Evolutionary conservation across 2,329 filamentous ascomycete genomes (phyloP), one percentile per base, ranked within the genome.

Genomic region (Fusarium vanettenii): DNA sequence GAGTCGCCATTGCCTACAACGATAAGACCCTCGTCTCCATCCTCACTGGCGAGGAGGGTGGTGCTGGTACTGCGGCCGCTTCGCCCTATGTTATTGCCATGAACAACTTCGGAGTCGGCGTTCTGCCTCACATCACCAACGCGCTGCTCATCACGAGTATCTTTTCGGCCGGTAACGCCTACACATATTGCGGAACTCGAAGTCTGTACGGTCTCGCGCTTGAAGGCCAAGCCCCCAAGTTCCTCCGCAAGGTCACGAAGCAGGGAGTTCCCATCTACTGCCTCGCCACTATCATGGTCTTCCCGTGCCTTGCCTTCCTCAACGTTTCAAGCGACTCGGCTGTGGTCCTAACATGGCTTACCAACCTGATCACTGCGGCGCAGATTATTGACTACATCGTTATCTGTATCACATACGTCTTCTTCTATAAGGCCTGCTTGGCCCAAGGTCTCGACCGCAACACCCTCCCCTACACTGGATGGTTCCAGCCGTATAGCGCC

Each of bases 1-100:
- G 91, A 27, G 91, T 93, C 56, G 81, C 92, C 52, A 86, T 94
- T 59, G 86, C 92, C 2, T 91, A 90, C 79, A 89, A 93, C 66
- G 90, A 93, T 75, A 76, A 84, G 1, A 87, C 86, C 14, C 83
- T 94, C 66, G 65, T 33, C 8, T 89, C 91, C 1, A 88, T 91
- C 66, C 81, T 86, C 4, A 66, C 64, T 9, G 70, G 67, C 16
- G 16, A 37, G 10, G 60, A 64, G 8, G 35, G 39, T 2, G 70
- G 88, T 6, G 78, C 75, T 5, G 74, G 77, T 11, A 87, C 84
- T 14, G 89, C 88, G 6, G 86, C 88, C 8, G 88, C 88, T 1
- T 91, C 89, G 33, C 89, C 89, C 1, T 91, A 90, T 73, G 89
- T 91, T 63, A 90, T 91, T 75, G 89, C 89, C 50, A 90, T 91